Evolutionary conservation across 495 filamentous ascomycete species (phyloP), one percentile per base, ranked within the genome.

Genomic region (Aspergillus saccharolyticus): DNA sequence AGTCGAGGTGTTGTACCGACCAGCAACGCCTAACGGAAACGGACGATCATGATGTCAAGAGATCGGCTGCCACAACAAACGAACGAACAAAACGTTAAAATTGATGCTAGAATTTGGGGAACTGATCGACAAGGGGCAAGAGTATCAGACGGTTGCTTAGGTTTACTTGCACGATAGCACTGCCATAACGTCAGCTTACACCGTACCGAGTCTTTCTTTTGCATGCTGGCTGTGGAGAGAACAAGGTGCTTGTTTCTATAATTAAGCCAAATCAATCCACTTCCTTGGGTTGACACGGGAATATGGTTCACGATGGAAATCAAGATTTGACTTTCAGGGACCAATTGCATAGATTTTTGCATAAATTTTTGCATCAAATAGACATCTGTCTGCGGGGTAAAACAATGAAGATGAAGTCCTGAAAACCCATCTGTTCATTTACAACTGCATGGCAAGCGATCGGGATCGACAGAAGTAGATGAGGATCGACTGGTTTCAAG

Each of bases 21-120:
- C 22, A 8, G 3, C 43, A 16, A 24, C 15, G 25, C 1, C 12
- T 16, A 17, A 44, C 17, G 43, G 21, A 42, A 50, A 44, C 43
- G 3, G 55, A 52, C 39, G 48, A 57, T 57, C 55, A 57, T 57
- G 55, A 57, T 57, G 55, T 57, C 47, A 57, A 21, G 14, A 10
- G 25, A 30, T 30, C 3, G 6, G 8, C 9, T 6, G 28, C 42
- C 17, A n/a, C 17, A 47, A 24, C 21, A 21, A 25, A 15, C 19
- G 17, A 6, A 14, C 17, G 9, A 3, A 28, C 25, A 28, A 28
- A 28, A 9, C 25, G n/a, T 15, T 20, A 8, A 17, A 45, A 12
- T 39, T 39, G 33, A 39, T 39, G 5, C 10, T 39, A 2, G 33
- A 12, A 10, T 39, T 39, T 15, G 33, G 33, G 2, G 12, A 39